Conservation (phyloP, 2,329 filamentous ascomycete species). For the Incumbomyces lentus region DNA sequence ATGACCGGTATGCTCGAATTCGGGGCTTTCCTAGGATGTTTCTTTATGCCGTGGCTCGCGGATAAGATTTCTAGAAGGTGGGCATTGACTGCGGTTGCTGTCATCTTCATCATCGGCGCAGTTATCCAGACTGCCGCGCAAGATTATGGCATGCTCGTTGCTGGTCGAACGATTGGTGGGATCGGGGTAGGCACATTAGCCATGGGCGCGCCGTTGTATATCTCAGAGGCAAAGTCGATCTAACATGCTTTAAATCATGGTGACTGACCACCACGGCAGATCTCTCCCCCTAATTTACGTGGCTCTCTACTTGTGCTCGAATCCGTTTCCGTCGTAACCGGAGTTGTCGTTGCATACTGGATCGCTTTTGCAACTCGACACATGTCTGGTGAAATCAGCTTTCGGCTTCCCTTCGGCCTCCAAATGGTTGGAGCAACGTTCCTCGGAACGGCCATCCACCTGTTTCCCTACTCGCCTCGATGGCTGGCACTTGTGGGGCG, state of each 20-base stretch:
- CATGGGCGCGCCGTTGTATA: constrained; percentile 13
- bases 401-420: constrained; percentile 39
- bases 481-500: constrained; percentile 35
- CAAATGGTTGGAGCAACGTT: constrained; percentile 18
- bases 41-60: not conserved
- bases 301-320: constrained; percentile 36
- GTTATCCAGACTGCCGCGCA: constrained; percentile 24
- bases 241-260: too few relatives aligned
- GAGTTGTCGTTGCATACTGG: constrained; percentile 33
- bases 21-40: not conserved
- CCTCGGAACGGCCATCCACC: constrained; percentile 32
- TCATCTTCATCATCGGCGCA: constrained; percentile 34
- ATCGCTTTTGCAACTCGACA: constrained; percentile 43
- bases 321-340: constrained; percentile 37
- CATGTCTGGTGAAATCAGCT: constrained; percentile 33
- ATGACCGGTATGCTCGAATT: too few relatives aligned
- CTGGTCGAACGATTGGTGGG: constrained; percentile 26
- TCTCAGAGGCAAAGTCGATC: constrained; percentile 6
- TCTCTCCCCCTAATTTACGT: constrained; percentile 16
- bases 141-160: constrained; percentile 9
- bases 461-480: constrained; percentile 38
- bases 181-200: constrained; percentile 26
- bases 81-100: not conserved
- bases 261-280: not conserved
- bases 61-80: not conserved